phyloP scores from a whole-genome alignment of 2,329 filamentous ascomycete genomes.

The Cladosporium phlei region DNA sequence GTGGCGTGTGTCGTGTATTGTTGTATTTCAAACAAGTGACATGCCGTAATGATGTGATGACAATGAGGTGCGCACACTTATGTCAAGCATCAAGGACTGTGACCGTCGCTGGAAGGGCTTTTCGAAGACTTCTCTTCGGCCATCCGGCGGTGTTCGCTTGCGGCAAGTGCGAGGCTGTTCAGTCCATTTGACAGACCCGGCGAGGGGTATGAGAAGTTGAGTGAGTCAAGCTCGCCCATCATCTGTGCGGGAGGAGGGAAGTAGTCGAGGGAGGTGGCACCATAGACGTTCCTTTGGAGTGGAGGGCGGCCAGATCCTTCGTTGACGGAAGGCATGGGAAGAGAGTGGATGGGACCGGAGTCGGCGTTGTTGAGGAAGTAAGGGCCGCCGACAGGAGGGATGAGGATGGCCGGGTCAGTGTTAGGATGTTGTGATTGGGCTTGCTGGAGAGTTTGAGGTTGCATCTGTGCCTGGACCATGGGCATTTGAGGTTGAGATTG shows the following conservation, averaged over 20 bases:
- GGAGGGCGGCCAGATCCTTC: conserved; percentile 28
- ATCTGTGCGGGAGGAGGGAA: conserved; percentile 27
- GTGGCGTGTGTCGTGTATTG: too few species aligned
- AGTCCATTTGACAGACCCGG: conserved; percentile 35
- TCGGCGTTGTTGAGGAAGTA: conserved; percentile 32
- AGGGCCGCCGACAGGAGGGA: conserved; percentile 26
- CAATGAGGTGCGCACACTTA: neutral
- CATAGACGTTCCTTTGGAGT: conserved; percentile 30
- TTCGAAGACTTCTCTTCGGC: conserved; percentile 27
- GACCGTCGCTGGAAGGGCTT: conserved; percentile 3
- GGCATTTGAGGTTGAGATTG: conserved; percentile 12
- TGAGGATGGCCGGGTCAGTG: conserved; percentile 25
- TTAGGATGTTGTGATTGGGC: conserved; percentile 11
- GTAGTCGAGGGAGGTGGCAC: conserved; percentile 31
- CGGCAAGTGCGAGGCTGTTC: conserved; percentile 35
- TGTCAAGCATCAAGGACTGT: neutral
- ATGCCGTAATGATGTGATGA: too few species aligned
- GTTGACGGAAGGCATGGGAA: conserved; percentile 32
- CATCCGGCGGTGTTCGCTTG: conserved; percentile 31
- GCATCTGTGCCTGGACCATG: conserved; percentile 16
- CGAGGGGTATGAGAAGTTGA: conserved; percentile 35
- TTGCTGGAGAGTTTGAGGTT: conserved; percentile 11
- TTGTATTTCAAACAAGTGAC: too few species aligned
- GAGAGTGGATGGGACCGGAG: conserved; percentile 30
- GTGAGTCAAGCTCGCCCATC: conserved; percentile 28